A percentile compares a stretch with the other conserved stretches of the same genome.
Evolutionary conservation across 2,329 filamentous ascomycete genomes (phyloP).

Genomic region (Botrytis sinoallii): DNA sequence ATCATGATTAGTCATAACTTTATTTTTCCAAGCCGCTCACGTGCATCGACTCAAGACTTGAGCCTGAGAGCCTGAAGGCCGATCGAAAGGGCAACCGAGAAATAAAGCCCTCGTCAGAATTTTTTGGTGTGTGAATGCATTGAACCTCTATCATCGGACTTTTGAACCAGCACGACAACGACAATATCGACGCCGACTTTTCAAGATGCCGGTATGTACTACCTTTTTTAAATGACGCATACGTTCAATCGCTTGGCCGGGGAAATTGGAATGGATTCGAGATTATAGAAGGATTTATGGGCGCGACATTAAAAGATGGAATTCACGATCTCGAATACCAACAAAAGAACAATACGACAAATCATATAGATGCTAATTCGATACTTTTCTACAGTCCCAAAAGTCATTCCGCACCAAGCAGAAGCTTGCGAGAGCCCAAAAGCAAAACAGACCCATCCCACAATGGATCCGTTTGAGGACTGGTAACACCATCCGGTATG

Average conservation of each 20-base stretch:
- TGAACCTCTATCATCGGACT: conserved; percentile 3
- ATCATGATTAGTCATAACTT: conserved; percentile 15
- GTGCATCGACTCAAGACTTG: neutral
- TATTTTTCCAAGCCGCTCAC: neutral
- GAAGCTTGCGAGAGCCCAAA: conserved; percentile 99
- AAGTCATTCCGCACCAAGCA: conserved; percentile 99
- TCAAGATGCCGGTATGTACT: conserved; percentile 55
- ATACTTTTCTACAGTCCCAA: conserved; percentile 70
- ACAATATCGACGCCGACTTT: conserved; percentile 37
- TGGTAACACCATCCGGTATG: conserved; percentile 97
- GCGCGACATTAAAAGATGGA: neutral
- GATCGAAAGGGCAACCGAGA: conserved; percentile 9
- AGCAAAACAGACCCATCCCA: conserved; percentile 99
- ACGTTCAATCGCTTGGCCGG: neutral
- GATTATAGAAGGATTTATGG: neutral
- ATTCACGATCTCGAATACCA: conserved; percentile 3
- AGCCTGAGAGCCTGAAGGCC: conserved; percentile 1
- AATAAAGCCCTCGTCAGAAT: conserved; percentile 22
- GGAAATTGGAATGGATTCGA: neutral
- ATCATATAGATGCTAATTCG: conserved; percentile 24
- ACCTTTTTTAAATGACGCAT: neutral
- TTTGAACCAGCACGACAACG: conserved; percentile 17
- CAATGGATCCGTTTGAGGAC: conserved; percentile 99
- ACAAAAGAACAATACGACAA: conserved; percentile 15
- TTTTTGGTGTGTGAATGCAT: conserved; percentile 11